phyloP scores from a whole-genome alignment of 2,329 filamentous ascomycete genomes.

The Penicillium occitanis region DNA sequence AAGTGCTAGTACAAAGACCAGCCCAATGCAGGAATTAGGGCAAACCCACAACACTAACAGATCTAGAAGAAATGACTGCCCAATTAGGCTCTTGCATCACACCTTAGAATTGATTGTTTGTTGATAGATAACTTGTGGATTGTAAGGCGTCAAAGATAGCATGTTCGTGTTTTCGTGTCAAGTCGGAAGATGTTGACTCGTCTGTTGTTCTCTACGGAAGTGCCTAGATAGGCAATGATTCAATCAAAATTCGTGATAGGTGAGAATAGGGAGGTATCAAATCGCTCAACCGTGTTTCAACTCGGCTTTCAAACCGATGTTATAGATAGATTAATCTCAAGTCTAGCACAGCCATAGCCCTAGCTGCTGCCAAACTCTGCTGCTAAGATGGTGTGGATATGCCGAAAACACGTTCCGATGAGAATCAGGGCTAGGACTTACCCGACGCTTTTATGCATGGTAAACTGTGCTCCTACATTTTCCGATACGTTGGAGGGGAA shows the following conservation, averaged over 20 bases:
- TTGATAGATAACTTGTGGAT: neutral
- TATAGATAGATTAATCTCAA: constrained; percentile 1
- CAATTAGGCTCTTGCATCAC: constrained; percentile 4
- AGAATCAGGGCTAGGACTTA: neutral
- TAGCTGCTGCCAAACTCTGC: neutral
- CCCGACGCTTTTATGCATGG: neutral
- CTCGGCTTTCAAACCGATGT: neutral
- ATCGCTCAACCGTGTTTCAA: neutral
- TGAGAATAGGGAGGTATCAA: neutral
- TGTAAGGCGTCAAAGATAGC: neutral
- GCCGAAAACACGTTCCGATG: constrained; percentile 14
- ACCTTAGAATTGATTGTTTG: neutral
- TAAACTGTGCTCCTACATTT: constrained; percentile 10
- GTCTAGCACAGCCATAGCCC: neutral
- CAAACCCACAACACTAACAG: constrained; percentile 6
- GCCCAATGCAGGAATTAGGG: constrained; percentile 12
- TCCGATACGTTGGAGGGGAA: neutral
- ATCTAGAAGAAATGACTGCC: neutral
- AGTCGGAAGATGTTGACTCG: neutral
- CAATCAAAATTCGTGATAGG: neutral
- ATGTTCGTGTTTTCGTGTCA: constrained; percentile 5
- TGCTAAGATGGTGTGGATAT: neutral
- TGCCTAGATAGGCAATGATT: neutral
- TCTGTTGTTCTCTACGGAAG: neutral
- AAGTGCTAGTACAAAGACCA: neutral